phyloP scores from a whole-genome alignment of 192 early-diverging fungal genomes.

The Funneliformis geosporum region DNA sequence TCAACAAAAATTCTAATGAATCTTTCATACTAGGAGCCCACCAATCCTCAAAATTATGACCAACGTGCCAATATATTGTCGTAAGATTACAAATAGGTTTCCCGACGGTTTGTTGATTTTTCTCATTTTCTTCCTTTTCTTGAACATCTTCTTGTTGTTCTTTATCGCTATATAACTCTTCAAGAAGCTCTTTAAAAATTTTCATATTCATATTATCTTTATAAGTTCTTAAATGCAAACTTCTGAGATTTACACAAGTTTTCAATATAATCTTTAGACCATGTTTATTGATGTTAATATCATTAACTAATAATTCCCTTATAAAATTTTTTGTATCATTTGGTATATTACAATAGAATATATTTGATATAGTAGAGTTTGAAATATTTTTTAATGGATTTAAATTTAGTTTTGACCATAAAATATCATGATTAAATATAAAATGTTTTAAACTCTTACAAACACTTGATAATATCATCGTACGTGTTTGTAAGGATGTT shows the following conservation, averaged over 20 bases:
- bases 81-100: neutral
- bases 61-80: conserved; percentile 5
- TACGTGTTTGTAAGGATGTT: conserved; percentile 17
- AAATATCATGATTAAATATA: conserved; percentile 23
- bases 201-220: neutral
- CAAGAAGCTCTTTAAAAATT: neutral
- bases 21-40: neutral
- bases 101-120: neutral
- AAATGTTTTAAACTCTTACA: conserved; percentile 13
- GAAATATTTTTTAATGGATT: conserved; percentile 8
- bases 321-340: conserved; percentile 2
- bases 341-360: conserved; percentile 1
- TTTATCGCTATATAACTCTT: conserved; percentile 2
- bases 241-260: neutral
- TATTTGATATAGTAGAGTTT: neutral
- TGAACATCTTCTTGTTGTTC: neutral
- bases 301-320: conserved; percentile 14
- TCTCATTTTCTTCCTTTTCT: neutral
- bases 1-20: neutral
- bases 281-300: neutral
- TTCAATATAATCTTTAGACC: neutral
- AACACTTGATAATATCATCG: conserved; percentile 4
- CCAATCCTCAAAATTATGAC: neutral
- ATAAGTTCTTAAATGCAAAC: conserved; percentile 15
- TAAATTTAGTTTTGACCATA: conserved; percentile 19